Base-by-base conservation (phyloP, 768 basidiomycete genomes). In the Lentinula edodes region DNA sequence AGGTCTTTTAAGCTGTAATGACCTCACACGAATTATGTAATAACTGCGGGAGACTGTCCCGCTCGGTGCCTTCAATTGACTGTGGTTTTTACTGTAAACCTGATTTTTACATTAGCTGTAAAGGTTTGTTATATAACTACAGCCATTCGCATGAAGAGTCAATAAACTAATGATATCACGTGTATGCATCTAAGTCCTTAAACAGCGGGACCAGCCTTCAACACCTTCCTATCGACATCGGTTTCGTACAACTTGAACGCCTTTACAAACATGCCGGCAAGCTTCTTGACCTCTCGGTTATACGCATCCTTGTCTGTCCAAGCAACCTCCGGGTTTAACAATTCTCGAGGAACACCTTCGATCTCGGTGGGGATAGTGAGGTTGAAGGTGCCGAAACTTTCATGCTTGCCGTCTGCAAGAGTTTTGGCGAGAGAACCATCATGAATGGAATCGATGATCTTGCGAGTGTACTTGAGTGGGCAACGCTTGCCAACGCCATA, bases 361-460 rank as follows among this genome's bases (percentile, higher is more conserved):
- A 98, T 75, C 50, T 72, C 70, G 48, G 86, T 95, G 45, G 97
- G 96, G 73, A 98, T 86, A 65, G 85, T 79, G 64, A 98, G 83
- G 71, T 84, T 84, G 80, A 98, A 99, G 61, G 84, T 83, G 61
- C 77, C 84, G 71, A 94, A 95, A 66, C 74, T 90, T 80, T 93
- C 92, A 74, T 78, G 98, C 72, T 95, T 88, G 65, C 90, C 89
- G 70, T 87, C 83, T 72, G 88, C 89, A 65, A 98, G 89, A 70
- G 90, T 89, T 70, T 88, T 83, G 72, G 88, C 89, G 65, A 98
- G 89, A 70, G 88, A 85, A 55, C 96, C 95, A 61, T 90, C 89
- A 80, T 98, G 97, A 69, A 98, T 93, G 43, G 95, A 91, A 73
- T 98, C 95, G 76, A 98, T 90, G 73, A 98, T 98, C 62, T 89